Percentiles rank a stretch among this genome's conserved stretches.
Conservation (phyloP, 192 early-diverging fungal genomes). For the Mortierella hygrophila region DNA sequence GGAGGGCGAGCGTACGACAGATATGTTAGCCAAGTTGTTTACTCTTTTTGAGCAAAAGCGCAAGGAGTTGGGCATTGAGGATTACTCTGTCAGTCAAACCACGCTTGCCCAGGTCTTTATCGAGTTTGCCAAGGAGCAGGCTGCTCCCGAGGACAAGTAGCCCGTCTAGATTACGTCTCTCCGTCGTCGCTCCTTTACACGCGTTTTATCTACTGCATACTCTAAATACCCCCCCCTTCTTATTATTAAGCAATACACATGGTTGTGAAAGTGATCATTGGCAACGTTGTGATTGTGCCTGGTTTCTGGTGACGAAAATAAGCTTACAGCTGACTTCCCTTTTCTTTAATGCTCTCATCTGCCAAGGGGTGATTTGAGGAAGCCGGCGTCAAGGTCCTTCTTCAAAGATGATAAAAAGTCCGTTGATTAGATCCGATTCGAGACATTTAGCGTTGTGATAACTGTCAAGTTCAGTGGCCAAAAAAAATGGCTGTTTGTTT, state of each 20-base stretch:
- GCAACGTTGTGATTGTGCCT: too few relatives aligned
- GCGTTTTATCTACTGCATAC: background rate
- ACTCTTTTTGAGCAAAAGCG: slow-evolving; percentile 57
- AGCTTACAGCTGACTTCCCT: too few relatives aligned
- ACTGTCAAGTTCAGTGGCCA: too few relatives aligned
- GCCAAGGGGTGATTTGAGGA: too few relatives aligned
- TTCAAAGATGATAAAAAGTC: too few relatives aligned
- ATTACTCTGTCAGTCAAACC: slow-evolving; percentile 72
- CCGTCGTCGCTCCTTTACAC: background rate
- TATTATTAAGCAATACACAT: background rate
- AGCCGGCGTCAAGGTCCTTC: too few relatives aligned
- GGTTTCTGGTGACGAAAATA: too few relatives aligned
- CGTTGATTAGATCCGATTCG: too few relatives aligned
- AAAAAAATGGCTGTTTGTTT: too few relatives aligned
- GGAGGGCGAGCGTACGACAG: slow-evolving; percentile 45
- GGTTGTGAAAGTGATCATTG: background rate
- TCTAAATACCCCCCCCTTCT: background rate
- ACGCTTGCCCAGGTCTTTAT: slow-evolving; percentile 75
- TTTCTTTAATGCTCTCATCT: too few relatives aligned
- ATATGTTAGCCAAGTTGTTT: slow-evolving; percentile 64
- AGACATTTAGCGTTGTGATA: too few relatives aligned
- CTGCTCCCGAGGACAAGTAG: slow-evolving; percentile 38
- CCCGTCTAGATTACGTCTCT: background rate
- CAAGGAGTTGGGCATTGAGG: slow-evolving; percentile 50
- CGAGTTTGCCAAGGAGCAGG: slow-evolving; percentile 67